These are phyloP conservation scores for Monosporascus sp. DNA, from an alignment of 2,329 filamentous ascomycete genomes.

Conservation along the genomic window DNA sequence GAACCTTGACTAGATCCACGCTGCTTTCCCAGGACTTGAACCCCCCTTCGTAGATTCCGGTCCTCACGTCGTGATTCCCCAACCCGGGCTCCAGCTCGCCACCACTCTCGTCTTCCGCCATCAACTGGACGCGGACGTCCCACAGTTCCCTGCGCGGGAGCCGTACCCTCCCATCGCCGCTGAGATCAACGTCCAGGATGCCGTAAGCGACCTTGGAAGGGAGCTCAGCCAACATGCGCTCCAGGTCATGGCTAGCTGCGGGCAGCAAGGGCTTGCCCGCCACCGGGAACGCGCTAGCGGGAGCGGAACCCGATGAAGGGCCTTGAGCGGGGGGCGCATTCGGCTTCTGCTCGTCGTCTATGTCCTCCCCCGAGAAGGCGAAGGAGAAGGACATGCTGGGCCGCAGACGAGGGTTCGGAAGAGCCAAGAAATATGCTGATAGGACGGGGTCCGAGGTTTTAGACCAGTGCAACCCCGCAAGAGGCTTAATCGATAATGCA, in stretches of 20 bases:
- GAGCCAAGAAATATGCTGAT: not conserved
- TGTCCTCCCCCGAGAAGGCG: conserved; percentile 59
- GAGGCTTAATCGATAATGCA: not conserved
- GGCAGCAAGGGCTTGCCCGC: conserved; percentile 55
- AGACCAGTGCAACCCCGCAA: not conserved
- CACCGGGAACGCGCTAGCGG: conserved; percentile 53
- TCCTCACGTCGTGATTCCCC: conserved; percentile 68
- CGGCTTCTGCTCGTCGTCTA: conserved; percentile 44
- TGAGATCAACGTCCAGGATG: conserved; percentile 54
- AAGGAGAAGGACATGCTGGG: conserved; percentile 50
- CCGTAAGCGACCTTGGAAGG: conserved; percentile 72
- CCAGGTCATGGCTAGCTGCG: conserved; percentile 46
- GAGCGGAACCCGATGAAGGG: conserved; percentile 18
- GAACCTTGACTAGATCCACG: conserved; percentile 69
- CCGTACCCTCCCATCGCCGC: conserved; percentile 45
- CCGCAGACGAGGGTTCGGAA: not conserved
- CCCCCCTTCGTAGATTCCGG: conserved; percentile 78
- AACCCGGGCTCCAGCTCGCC: conserved; percentile 42
- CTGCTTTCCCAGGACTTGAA: conserved; percentile 91
- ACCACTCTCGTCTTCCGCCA: conserved; percentile 60
- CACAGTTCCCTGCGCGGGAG: conserved; percentile 74
- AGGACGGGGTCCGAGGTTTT: not conserved
- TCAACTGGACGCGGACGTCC: conserved; percentile 76
- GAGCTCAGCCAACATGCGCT: conserved; percentile 49
- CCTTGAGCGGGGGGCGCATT: conserved; percentile 14